These are phyloP conservation scores for Colletotrichum paranaense DNA, from an alignment of 2,329 filamentous ascomycete genomes.

Conservation along the genomic window DNA sequence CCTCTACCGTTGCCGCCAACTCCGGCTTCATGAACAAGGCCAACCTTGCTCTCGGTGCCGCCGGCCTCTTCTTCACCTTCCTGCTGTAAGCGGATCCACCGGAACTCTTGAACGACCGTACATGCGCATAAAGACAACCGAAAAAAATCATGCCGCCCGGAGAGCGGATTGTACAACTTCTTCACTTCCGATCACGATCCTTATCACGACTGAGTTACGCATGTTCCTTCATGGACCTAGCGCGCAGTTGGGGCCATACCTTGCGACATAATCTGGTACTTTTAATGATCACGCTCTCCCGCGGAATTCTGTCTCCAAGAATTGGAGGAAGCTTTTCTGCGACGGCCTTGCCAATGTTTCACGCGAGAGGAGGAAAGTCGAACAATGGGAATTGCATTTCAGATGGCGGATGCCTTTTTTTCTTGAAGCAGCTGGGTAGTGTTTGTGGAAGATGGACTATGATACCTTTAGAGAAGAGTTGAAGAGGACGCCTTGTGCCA, in stretches of 20 bases:
- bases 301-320: neutral
- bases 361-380: neutral
- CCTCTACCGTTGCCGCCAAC: slow-evolving; percentile 24
- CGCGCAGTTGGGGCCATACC: slow-evolving; percentile 23
- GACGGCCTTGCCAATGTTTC: slow-evolving; percentile 18
- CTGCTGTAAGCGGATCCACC: slow-evolving; percentile 32
- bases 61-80: slow-evolving; percentile 36
- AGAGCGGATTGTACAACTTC: slow-evolving; percentile 35
- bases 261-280: slow-evolving; percentile 20
- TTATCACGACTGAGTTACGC: slow-evolving; percentile 21
- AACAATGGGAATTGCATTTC: slow-evolving; percentile 13
- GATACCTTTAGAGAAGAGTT: slow-evolving; percentile 13
- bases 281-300: slow-evolving; percentile 30
- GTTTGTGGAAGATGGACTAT: neutral
- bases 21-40: slow-evolving; percentile 35
- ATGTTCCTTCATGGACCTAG: neutral
- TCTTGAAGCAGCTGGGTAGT: neutral
- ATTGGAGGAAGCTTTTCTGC: slow-evolving; percentile 4
- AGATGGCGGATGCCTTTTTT: neutral
- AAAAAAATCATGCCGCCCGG: slow-evolving; percentile 31
- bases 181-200: slow-evolving; percentile 21
- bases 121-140: slow-evolving; percentile 18
- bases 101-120: slow-evolving; percentile 21
- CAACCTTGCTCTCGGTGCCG: slow-evolving; percentile 36
- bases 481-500: neutral